phyloP scores from a whole-genome alignment of 305 asterid species.

The Fraxinus floribunda region DNA sequence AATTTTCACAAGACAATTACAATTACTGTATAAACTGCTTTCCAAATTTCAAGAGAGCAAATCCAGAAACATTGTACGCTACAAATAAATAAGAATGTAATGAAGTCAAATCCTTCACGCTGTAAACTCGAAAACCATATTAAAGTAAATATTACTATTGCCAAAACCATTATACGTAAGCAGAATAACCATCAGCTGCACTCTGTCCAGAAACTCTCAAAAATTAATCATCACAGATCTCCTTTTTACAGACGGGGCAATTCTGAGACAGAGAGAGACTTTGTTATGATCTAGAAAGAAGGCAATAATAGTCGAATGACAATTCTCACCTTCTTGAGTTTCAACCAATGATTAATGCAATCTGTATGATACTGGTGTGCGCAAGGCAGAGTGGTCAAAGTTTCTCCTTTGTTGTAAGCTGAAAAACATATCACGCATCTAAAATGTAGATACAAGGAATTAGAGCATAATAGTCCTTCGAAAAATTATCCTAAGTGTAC shows the following conservation, averaged over 20 bases:
- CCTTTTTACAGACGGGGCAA: slow-evolving; percentile 47
- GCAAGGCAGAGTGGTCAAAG: neutral
- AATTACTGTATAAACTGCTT: neutral
- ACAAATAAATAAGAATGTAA: neutral
- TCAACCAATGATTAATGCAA: neutral
- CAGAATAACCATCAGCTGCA: neutral
- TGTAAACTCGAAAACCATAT: neutral
- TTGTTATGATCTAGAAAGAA: neutral
- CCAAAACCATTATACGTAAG: neutral
- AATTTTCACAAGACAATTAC: neutral
- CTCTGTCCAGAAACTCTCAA: neutral
- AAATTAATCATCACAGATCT: slow-evolving; percentile 37
- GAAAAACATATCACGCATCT: neutral
- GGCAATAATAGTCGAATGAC: neutral
- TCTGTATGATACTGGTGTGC: neutral
- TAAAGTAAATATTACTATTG: neutral
- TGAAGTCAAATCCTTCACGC: neutral
- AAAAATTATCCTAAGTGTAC: neutral
- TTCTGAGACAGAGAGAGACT: slow-evolving; percentile 25
- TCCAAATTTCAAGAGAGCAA: neutral
- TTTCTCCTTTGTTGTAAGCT: neutral
- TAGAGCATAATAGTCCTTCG: neutral
- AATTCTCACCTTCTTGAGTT: neutral
- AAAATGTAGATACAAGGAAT: neutral
- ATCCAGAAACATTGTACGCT: neutral